Percentiles rank a stretch among this genome's conserved stretches.
These are phyloP conservation scores for Dactylonectria macrodidyma DNA, from an alignment of 2,329 filamentous ascomycete genomes.

Conservation along the genomic window DNA sequence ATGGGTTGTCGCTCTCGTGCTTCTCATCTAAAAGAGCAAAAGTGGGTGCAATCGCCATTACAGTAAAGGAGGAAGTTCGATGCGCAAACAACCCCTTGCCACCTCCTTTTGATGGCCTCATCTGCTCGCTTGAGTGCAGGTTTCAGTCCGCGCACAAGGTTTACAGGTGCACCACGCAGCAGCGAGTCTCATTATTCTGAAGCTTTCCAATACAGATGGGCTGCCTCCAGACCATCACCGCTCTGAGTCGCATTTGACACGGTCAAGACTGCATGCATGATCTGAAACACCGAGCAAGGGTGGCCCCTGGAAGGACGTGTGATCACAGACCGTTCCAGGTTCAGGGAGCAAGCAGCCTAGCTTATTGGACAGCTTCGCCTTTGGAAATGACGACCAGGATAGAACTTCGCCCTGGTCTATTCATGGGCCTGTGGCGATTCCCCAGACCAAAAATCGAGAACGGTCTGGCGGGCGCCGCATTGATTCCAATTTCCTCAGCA, in stretches of 20 bases:
- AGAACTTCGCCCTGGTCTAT: slow-evolving; percentile 15
- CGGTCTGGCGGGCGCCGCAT: slow-evolving; percentile 21
- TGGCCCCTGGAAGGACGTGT: slow-evolving; percentile 13
- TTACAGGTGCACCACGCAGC: background rate
- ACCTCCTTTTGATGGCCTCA: background rate
- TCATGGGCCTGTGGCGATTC: slow-evolving; percentile 21
- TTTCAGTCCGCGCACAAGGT: slow-evolving; percentile 21
- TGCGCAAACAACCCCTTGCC: background rate
- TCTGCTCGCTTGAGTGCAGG: background rate
- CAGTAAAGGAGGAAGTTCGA: background rate
- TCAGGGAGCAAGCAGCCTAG: slow-evolving; percentile 19
- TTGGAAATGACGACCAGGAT: slow-evolving; percentile 13
- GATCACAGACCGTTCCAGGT: slow-evolving; percentile 30
- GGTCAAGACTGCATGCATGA: slow-evolving; percentile 23
- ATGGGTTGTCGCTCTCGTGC: background rate
- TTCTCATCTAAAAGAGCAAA: background rate
- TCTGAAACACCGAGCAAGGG: slow-evolving; percentile 30
- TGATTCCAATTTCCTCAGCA: slow-evolving; percentile 29
- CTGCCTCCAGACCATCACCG: slow-evolving; percentile 5
- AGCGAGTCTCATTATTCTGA: slow-evolving; percentile 14
- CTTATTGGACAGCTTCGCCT: slow-evolving; percentile 14
- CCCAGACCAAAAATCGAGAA: slow-evolving; percentile 33
- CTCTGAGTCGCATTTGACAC: slow-evolving; percentile 15
- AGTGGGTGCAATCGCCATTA: background rate
- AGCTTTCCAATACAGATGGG: slow-evolving; percentile 12